These are phyloP conservation scores for Chlamydomonas incerta DNA, from an alignment of 139 green algal genomes.

Conservation along the genomic window DNA sequence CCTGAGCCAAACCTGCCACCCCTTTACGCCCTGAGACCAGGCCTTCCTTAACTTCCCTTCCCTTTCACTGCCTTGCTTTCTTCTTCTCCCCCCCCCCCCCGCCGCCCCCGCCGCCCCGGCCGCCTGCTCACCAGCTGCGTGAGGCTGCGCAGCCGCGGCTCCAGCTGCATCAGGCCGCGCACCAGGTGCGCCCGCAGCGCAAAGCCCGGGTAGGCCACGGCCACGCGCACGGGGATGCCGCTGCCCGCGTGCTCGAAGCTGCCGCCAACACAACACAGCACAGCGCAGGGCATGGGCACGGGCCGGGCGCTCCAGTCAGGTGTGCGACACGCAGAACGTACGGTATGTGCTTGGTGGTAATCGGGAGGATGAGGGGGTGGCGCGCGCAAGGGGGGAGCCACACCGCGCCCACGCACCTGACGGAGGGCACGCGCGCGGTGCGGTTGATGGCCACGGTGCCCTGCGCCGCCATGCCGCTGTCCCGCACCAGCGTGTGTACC, in stretches of 20 bases:
- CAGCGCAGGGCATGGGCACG: too few relatives aligned
- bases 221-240: conserved; percentile 41
- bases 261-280: too few relatives aligned
- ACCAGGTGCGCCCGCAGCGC: conserved; percentile 31
- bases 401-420: background rate
- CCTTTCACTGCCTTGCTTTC: too few relatives aligned
- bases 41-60: too few relatives aligned
- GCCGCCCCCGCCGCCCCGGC: too few relatives aligned
- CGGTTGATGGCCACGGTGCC: conserved; percentile 30
- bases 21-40: too few relatives aligned
- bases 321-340: too few relatives aligned
- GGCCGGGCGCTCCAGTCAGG: too few relatives aligned
- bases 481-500: background rate
- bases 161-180: conserved; percentile 10
- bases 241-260: conserved; percentile 43
- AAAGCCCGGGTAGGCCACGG: conserved; percentile 42
- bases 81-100: too few relatives aligned
- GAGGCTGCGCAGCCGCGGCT: conserved; percentile 35
- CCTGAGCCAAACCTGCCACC: background rate
- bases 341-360: too few relatives aligned
- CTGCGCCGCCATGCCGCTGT: conserved; percentile 28
- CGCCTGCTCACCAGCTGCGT: conserved; percentile 49
- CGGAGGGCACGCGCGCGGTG: conserved; percentile 12
- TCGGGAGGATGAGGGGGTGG: too few relatives aligned
- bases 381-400: too few relatives aligned